Base-by-base conservation (phyloP, 495 filamentous ascomycete genomes). In the Neurospora intermedia region DNA sequence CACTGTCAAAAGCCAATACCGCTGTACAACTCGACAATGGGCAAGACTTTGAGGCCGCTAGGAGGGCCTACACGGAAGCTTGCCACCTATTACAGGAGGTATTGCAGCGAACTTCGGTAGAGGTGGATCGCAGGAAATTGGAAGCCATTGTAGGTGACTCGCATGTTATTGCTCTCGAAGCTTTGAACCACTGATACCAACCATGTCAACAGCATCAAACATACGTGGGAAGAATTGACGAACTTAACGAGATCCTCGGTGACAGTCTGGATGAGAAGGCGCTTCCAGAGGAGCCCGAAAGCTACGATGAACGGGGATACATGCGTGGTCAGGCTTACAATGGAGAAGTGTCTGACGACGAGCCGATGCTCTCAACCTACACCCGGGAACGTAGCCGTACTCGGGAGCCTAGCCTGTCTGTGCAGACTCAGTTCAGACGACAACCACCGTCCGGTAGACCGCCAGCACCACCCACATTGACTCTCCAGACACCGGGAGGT, bases 11-110 rank as follows among this genome's bases (percentile, higher is more conserved):
- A 81, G 96, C 96, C 45, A 97, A 98, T 76, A 96, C 93, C 31
- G 96, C 96, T 9, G 96, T 99, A 18, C 86, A 96, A 71, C 88
- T 98, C 41, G 96, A 99, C 80, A 96, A 97, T 84, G 94, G 93
- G 5, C 92, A 94, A 77, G 97, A 98, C 80, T 92, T 94, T 75
- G 93, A 96, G 79, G 94, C 94, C 35, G 96, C 96, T 40, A 91
- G 96, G 84, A 89, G 93, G 77, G 94, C 96, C 35, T 99, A 99
- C 78, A 86, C 85, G 20, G 96, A 98, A 82, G 94, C 95, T 6
- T 97, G 96, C 76, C 84, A 87, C 31, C 82, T 98, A 75, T 83
- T 99, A 38, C 90, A 93, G 76, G 87, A 93, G 75, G 94, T 98
- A n/a, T 92, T 98, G 88, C 79, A 87, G 40, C 88, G 92, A 75